These are phyloP conservation scores for Saccharomycopsis sp. DNA, from an alignment of 805 yeast species.

Conservation along the genomic window DNA sequence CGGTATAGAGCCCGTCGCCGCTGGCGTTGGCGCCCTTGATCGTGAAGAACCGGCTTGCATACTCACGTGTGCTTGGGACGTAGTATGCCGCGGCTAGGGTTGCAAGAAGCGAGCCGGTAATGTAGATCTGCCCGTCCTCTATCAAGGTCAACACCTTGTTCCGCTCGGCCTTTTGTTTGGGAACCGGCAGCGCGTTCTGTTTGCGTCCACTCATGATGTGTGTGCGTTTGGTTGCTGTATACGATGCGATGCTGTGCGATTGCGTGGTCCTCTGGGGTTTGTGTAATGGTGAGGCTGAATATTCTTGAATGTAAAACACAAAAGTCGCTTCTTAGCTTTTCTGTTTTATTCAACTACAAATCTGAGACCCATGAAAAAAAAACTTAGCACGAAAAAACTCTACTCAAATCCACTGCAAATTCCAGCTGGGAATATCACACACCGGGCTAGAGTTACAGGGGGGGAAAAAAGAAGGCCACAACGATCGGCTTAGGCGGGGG, in stretches of 20 bases:
- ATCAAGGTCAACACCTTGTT: neutral
- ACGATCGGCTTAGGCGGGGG: neutral
- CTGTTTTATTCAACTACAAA: neutral
- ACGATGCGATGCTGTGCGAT: too few relatives aligned
- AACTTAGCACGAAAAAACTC: neutral
- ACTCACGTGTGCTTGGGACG: constrained; percentile 6
- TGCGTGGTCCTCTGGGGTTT: neutral
- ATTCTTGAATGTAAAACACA: neutral
- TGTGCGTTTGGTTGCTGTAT: neutral
- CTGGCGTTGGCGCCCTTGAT: constrained; percentile 15
- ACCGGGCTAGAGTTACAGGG: neutral
- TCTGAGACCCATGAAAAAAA: neutral
- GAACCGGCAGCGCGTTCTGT: neutral
- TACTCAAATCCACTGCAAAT: neutral
- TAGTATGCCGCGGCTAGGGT: neutral
- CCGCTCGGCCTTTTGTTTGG: neutral
- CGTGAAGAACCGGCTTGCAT: constrained; percentile 3
- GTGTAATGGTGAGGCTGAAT: neutral
- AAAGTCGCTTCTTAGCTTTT: neutral
- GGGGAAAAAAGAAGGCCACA: neutral
- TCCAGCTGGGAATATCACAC: neutral
- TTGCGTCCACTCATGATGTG: neutral
- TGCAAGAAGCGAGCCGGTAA: neutral
- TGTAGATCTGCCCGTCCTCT: neutral
- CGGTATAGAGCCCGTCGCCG: constrained; percentile 37